phyloP scores from a whole-genome alignment of 331 rosid species.

The Malus hybrid region DNA sequence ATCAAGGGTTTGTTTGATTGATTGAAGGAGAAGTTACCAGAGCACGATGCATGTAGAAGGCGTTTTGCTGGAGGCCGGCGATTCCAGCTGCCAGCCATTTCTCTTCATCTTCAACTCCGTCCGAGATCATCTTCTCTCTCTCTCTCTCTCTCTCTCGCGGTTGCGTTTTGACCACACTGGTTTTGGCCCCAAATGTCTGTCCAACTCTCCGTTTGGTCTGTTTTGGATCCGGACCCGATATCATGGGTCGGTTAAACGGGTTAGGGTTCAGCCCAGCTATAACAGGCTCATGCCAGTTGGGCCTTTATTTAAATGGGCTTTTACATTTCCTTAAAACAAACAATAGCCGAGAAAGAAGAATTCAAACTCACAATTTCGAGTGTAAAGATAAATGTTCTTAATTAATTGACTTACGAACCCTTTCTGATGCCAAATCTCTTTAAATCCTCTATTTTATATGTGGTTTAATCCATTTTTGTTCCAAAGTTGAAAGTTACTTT shows the following conservation, averaged over 20 bases:
- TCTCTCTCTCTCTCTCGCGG: background rate
- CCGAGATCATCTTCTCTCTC: slow-evolving; percentile 47
- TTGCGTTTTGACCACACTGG: slow-evolving; percentile 9
- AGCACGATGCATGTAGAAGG: slow-evolving; percentile 71
- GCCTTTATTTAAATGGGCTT: background rate
- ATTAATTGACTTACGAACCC: background rate
- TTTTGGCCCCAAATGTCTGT: slow-evolving; percentile 15
- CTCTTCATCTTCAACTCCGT: slow-evolving; percentile 77
- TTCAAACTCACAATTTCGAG: too few relatives aligned
- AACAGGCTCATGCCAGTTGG: background rate
- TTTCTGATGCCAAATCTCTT: too few relatives aligned
- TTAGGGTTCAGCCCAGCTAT: too few relatives aligned
- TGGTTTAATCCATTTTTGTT: background rate
- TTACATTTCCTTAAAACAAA: too few relatives aligned
- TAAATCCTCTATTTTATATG: background rate
- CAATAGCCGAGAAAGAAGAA: background rate
- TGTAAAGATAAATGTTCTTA: too few relatives aligned
- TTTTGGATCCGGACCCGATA: slow-evolving; percentile 1
- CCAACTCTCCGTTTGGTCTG: slow-evolving; percentile 2
- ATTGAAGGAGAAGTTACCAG: slow-evolving; percentile 28
- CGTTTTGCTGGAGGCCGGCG: slow-evolving; percentile 76
- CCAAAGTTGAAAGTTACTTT: too few relatives aligned
- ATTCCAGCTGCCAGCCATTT: slow-evolving; percentile 86
- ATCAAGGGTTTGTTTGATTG: background rate
- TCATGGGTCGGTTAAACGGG: background rate